Evolutionary conservation across 805 yeast species (phyloP).

Genomic region (Candida nemodendra): DNA sequence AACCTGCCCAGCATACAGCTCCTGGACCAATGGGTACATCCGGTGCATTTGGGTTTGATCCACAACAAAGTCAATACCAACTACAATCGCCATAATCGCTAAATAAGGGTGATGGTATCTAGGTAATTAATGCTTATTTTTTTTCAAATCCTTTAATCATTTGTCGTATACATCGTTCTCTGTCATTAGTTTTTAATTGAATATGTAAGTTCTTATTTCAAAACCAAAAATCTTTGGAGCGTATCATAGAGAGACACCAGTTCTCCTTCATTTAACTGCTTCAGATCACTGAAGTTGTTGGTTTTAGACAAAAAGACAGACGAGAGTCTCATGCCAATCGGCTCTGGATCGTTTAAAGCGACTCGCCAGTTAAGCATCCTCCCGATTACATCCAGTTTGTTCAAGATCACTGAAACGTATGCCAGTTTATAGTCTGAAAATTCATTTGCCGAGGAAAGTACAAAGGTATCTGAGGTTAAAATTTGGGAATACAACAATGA

Average conservation of each 20-base stretch:
- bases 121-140: too few species aligned
- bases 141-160: too few species aligned
- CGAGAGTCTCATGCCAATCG: slow-evolving; percentile 17
- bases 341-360: slow-evolving; percentile 22
- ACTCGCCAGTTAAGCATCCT: slow-evolving; percentile 6
- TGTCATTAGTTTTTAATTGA: too few species aligned
- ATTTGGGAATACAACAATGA: slow-evolving; percentile 24
- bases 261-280: slow-evolving; percentile 9
- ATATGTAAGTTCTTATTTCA: too few species aligned
- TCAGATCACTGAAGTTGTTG: slow-evolving; percentile 15
- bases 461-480: slow-evolving; percentile 9
- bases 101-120: too few species aligned
- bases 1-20: too few species aligned
- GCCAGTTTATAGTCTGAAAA: slow-evolving; percentile 16
- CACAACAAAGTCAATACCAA: slow-evolving; percentile 15
- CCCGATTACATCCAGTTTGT: slow-evolving; percentile 14
- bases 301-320: slow-evolving; percentile 17
- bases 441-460: neutral
- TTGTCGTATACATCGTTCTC: too few species aligned
- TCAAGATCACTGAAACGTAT: slow-evolving; percentile 14
- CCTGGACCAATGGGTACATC: neutral
- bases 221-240: slow-evolving; percentile 1
- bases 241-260: slow-evolving; percentile 16
- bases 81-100: slow-evolving; percentile 12
- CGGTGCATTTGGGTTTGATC: slow-evolving; percentile 1